Percentiles rank a stretch among this genome's conserved stretches.
Conservation (phyloP, 441 rosid genomes). For the Erysimum cheiri region DNA sequence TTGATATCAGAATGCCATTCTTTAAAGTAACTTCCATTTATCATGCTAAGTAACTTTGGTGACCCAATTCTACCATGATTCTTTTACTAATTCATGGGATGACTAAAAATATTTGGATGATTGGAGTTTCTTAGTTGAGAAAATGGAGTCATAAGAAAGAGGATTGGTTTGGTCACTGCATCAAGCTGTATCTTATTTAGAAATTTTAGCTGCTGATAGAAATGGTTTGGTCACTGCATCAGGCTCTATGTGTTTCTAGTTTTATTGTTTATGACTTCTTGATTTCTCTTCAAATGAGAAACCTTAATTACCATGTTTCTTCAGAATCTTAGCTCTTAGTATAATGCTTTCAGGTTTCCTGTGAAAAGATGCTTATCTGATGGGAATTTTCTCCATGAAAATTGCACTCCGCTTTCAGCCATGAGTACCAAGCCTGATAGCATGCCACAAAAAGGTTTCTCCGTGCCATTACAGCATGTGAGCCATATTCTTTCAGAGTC, state of each 20-base stretch:
- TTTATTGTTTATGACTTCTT: not conserved
- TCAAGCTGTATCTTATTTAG: not conserved
- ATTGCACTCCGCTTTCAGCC: slow-evolving; percentile 54
- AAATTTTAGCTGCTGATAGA: slow-evolving; percentile 6
- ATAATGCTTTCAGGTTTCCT: slow-evolving; percentile 59
- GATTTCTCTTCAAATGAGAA: slow-evolving; percentile 1
- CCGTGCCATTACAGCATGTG: slow-evolving; percentile 54
- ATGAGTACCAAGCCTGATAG: slow-evolving; percentile 56
- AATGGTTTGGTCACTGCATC: not conserved
- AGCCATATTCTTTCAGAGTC: slow-evolving; percentile 43
- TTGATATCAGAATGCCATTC: slow-evolving; percentile 22
- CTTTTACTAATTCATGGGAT: slow-evolving; percentile 4
- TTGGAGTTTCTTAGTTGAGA: not conserved
- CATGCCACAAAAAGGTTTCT: slow-evolving; percentile 49
- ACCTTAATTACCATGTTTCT: slow-evolving; percentile 1
- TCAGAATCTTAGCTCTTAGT: slow-evolving; percentile 32
- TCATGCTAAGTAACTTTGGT: slow-evolving; percentile 22
- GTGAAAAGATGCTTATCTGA: slow-evolving; percentile 87
- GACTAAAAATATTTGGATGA: not conserved
- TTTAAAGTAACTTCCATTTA: slow-evolving; percentile 21
- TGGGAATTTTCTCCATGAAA: slow-evolving; percentile 75
- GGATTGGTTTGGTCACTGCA: slow-evolving; percentile 27
- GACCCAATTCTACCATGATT: not conserved
- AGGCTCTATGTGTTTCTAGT: slow-evolving; percentile 4
- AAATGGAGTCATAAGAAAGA: slow-evolving; percentile 25